These are phyloP conservation scores for Candida incommunis DNA, from an alignment of 805 yeast genomes.

Conservation along the genomic window DNA sequence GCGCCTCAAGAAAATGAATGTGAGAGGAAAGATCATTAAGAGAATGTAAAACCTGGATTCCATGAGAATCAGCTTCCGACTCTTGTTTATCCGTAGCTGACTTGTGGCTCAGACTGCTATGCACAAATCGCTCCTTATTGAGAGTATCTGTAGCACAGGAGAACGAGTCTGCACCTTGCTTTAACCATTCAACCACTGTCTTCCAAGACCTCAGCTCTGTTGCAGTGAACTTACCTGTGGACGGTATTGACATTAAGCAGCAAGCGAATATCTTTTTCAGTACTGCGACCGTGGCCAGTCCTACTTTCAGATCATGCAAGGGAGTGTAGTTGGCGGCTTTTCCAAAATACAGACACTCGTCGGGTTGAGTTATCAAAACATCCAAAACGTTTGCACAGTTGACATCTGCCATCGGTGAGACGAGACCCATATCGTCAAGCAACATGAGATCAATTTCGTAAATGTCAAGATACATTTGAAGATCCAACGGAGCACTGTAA, in stretches of 20 bases:
- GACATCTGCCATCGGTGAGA: background rate
- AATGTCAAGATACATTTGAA: constrained; percentile 27
- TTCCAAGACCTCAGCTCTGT: constrained; percentile 7
- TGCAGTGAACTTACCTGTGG: constrained; percentile 8
- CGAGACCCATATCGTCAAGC: constrained; percentile 8
- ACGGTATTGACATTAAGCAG: constrained; percentile 22
- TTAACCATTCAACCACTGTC: constrained; percentile 6
- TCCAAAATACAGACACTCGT: background rate
- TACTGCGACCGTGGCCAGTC: constrained; percentile 20
- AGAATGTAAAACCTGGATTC: background rate
- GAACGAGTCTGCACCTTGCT: background rate
- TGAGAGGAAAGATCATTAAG: background rate
- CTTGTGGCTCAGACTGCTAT: background rate
- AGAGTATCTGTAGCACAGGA: background rate
- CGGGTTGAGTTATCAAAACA: background rate
- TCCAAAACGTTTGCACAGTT: background rate
- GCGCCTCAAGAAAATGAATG: background rate
- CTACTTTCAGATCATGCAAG: constrained; percentile 14
- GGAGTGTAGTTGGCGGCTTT: constrained; percentile 8
- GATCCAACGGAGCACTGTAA: constrained; percentile 17
- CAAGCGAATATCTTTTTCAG: constrained; percentile 27
- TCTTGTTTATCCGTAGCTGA: background rate
- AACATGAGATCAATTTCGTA: constrained; percentile 23
- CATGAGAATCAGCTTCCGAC: background rate
- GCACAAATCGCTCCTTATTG: background rate